phyloP scores from a whole-genome alignment of 164 flowering plant species.

The Amborella trichopoda region DNA sequence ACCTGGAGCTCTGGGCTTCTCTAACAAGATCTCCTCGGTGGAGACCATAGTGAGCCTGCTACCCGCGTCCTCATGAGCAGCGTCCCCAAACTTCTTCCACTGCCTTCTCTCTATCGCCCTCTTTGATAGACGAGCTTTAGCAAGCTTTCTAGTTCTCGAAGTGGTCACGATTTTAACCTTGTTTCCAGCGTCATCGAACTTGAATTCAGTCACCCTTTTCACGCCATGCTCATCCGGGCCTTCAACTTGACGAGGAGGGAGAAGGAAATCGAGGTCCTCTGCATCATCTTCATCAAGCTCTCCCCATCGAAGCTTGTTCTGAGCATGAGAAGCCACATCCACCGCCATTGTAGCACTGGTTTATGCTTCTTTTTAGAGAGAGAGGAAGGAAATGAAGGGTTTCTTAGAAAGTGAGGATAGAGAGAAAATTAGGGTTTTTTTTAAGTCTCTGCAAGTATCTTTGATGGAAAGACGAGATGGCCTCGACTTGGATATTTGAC shows the following conservation, averaged over 20 bases:
- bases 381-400: no score
- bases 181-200: conserved; percentile 60
- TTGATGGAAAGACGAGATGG: no score
- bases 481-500: no score
- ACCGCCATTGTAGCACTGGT: no score
- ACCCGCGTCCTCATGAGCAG: conserved; percentile 57
- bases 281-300: conserved; percentile 62
- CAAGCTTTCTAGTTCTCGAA: conserved; percentile 53
- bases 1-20: conserved; percentile 76
- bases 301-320: conserved; percentile 18
- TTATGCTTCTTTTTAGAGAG: no score
- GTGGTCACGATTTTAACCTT: conserved; percentile 77
- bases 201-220: conserved; percentile 67
- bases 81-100: conserved; percentile 85
- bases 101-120: conserved; percentile 66
- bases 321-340: not conserved
- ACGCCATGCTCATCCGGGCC: conserved; percentile 79
- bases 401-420: no score
- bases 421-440: no score
- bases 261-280: conserved; percentile 57
- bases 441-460: no score
- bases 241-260: conserved; percentile 57
- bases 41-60: conserved; percentile 69
- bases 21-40: conserved; percentile 78
- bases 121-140: conserved; percentile 63